These are phyloP conservation scores for Irpex sp. DNA, from an alignment of 1,284 basidiomycete genomes.

Conservation along the genomic window DNA sequence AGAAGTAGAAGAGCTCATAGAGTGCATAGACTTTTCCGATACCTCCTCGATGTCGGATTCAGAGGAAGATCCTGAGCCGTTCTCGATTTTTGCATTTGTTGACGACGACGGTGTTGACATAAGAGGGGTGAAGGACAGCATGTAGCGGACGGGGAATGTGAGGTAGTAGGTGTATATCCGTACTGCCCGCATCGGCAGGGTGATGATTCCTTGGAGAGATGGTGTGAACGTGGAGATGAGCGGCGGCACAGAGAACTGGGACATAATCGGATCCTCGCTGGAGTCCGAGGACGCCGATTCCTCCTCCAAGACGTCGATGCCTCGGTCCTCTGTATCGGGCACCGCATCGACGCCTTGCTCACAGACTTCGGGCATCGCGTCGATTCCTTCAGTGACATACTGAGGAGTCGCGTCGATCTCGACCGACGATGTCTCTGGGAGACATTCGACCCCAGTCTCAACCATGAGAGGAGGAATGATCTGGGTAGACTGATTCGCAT, in stretches of 20 bases:
- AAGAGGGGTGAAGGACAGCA: slow-evolving; percentile 25
- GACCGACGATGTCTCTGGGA: slow-evolving; percentile 22
- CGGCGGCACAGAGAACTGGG: slow-evolving; percentile 7
- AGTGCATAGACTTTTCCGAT: slow-evolving; percentile 10
- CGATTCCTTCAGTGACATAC: slow-evolving; percentile 22
- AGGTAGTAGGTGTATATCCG: slow-evolving; percentile 26
- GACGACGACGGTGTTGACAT: slow-evolving; percentile 13
- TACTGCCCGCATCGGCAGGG: slow-evolving; percentile 25
- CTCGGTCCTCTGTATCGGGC: slow-evolving; percentile 22
- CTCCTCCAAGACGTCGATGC: slow-evolving; percentile 16
- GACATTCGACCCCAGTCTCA: slow-evolving; percentile 30
- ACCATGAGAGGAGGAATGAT: slow-evolving; percentile 45
- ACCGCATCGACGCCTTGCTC: slow-evolving; percentile 23
- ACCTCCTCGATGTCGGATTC: slow-evolving; percentile 8
- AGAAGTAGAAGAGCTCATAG: slow-evolving; percentile 10
- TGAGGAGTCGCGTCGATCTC: slow-evolving; percentile 32
- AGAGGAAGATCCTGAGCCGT: slow-evolving; percentile 10
- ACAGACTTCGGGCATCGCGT: slow-evolving; percentile 19
- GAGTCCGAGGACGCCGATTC: not conserved
- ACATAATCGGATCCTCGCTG: not conserved
- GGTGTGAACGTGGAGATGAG: slow-evolving; percentile 18
- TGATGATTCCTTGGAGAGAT: slow-evolving; percentile 20
- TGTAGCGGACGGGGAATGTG: slow-evolving; percentile 26
- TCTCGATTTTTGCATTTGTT: slow-evolving; percentile 8
- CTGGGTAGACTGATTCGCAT: slow-evolving; percentile 38